phyloP scores from a whole-genome alignment of 176 grass and related monocot species.

The Tuctoria greenei region DNA sequence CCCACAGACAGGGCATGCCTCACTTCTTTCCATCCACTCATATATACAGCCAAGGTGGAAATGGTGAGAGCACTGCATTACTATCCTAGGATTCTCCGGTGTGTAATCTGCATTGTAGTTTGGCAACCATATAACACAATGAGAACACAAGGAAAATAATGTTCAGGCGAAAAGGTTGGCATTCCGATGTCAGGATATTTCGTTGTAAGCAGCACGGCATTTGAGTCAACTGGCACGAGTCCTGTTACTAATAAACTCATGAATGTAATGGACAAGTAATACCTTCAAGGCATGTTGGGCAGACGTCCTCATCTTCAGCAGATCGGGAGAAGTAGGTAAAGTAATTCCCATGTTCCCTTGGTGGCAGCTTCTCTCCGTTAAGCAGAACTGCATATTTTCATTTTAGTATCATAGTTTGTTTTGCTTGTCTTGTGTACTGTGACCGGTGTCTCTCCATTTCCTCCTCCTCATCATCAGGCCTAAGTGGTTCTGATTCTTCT shows the following conservation, averaged over 20 bases:
- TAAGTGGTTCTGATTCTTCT: slow-evolving; percentile 70
- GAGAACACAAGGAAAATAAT: neutral
- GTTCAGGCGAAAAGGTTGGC: neutral
- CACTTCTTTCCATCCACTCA: slow-evolving; percentile 99
- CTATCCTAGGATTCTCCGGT: slow-evolving; percentile 79
- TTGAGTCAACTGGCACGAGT: neutral
- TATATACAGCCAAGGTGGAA: slow-evolving; percentile 98
- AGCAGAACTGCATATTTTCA: slow-evolving; percentile 54
- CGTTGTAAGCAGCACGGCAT: neutral
- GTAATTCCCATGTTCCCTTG: slow-evolving; percentile 54
- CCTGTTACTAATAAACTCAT: neutral
- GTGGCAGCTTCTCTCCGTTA: slow-evolving; percentile 52
- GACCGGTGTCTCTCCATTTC: slow-evolving; percentile 53
- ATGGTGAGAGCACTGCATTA: slow-evolving; percentile 93
- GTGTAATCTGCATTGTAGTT: slow-evolving; percentile 76
- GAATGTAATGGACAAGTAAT: neutral
- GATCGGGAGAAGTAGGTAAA: slow-evolving; percentile 62
- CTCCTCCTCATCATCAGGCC: slow-evolving; percentile 48
- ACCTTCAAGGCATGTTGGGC: slow-evolving; percentile 99
- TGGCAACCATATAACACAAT: slow-evolving; percentile 9
- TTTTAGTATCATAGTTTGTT: slow-evolving; percentile 68
- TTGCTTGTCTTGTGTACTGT: slow-evolving; percentile 50
- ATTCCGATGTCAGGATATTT: neutral
- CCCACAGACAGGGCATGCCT: slow-evolving; percentile 90
- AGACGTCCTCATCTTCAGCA: slow-evolving; percentile 91